Conservation (phyloP, 805 yeast genomes). For the Brettanomyces anomalus region DNA sequence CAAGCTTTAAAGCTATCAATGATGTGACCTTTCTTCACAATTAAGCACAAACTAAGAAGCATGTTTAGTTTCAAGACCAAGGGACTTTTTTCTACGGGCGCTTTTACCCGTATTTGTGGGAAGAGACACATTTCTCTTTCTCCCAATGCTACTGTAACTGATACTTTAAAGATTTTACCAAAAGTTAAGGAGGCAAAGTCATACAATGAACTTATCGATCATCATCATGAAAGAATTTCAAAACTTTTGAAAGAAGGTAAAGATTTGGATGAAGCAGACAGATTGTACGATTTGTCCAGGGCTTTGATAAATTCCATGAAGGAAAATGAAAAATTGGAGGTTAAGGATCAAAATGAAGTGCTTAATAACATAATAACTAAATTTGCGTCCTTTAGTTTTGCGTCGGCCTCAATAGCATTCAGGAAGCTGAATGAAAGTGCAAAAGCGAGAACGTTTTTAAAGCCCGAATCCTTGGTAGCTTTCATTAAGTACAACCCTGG, state of each 20-base stretch:
- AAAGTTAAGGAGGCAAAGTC: slow-evolving; percentile 1
- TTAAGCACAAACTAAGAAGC: too few relatives aligned
- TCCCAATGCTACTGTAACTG: background rate
- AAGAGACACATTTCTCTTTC: background rate
- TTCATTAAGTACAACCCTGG: slow-evolving; percentile 28
- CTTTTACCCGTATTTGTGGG: too few relatives aligned
- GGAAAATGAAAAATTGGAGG: slow-evolving; percentile 5
- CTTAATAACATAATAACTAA: slow-evolving; percentile 18
- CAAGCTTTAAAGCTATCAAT: too few relatives aligned
- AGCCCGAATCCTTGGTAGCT: slow-evolving; percentile 13
- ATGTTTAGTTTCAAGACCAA: too few relatives aligned
- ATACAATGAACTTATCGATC: slow-evolving; percentile 6
- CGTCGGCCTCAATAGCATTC: slow-evolving; percentile 15
- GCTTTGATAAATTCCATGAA: slow-evolving; percentile 7
- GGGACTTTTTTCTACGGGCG: too few relatives aligned
- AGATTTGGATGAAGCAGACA: slow-evolving; percentile 5
- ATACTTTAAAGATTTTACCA: background rate
- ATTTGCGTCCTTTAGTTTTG: slow-evolving; percentile 20
- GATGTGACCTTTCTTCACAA: too few relatives aligned
- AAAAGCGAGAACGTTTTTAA: slow-evolving; percentile 5
- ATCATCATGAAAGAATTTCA: slow-evolving; percentile 6
- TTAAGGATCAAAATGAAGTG: slow-evolving; percentile 9
- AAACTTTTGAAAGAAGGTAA: background rate
- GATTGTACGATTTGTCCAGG: slow-evolving; percentile 7
- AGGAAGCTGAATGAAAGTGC: background rate